phyloP scores from a whole-genome alignment of 352 stramenopile species.

The Pilasporangium apinafurcum region DNA sequence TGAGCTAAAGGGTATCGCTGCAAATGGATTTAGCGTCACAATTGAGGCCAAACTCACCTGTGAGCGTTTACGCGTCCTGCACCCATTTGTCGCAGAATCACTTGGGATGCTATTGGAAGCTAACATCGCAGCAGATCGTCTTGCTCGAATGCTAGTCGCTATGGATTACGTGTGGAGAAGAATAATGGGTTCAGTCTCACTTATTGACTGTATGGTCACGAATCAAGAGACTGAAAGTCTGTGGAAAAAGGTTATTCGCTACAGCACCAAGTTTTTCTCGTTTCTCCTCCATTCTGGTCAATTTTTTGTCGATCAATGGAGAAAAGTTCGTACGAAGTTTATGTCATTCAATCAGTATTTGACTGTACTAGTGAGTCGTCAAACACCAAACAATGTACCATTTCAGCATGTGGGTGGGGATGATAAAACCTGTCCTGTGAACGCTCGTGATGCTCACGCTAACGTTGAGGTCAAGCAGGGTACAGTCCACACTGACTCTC shows the following conservation, averaged over 20 bases:
- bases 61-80: conserved; percentile 14
- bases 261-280: neutral
- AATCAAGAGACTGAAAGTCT: conserved; percentile 10
- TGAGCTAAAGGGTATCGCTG: conserved; percentile 32
- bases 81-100: conserved; percentile 9
- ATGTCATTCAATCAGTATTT: too few relatives aligned
- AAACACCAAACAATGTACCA: too few relatives aligned
- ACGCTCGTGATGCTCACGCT: too few relatives aligned
- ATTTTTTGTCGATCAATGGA: conserved; percentile 7
- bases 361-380: too few relatives aligned
- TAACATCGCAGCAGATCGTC: conserved; percentile 8
- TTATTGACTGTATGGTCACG: conserved; percentile 22
- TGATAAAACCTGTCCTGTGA: neutral
- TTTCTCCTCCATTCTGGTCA: conserved; percentile 9
- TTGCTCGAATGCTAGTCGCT: conserved; percentile 22
- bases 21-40: conserved; percentile 23
- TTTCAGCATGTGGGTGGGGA: neutral
- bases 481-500: neutral
- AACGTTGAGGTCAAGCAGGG: neutral
- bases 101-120: conserved; percentile 13
- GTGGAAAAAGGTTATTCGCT: conserved; percentile 9
- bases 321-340: conserved; percentile 8
- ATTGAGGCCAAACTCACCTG: conserved; percentile 23
- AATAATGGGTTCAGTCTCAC: conserved; percentile 11
- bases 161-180: conserved; percentile 41